These are phyloP conservation scores for Exophiala phaeomuriformis DNA, from an alignment of 2,329 filamentous ascomycete species.

Conservation along the genomic window DNA sequence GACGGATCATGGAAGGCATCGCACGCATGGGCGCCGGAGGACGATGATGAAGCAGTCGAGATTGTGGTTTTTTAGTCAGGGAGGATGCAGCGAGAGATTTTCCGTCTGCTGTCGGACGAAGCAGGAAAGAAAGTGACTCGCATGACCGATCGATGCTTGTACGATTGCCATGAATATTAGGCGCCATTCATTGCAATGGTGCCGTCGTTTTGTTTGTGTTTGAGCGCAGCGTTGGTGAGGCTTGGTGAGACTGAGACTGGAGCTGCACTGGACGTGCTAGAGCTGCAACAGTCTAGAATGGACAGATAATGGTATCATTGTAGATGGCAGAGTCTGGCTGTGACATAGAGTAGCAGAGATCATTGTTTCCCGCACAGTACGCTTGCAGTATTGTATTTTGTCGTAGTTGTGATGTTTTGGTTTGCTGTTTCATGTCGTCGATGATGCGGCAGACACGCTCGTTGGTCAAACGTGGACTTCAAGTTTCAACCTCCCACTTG, in stretches of 20 bases:
- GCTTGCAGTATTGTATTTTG: not conserved
- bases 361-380: no score
- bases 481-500: not conserved
- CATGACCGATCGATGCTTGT: conserved; percentile 9
- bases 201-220: not conserved
- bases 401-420: not conserved
- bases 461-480: not conserved
- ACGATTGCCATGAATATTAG: conserved; percentile 9
- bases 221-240: no score
- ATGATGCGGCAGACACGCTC: conserved; percentile 5
- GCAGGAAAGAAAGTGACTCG: conserved; percentile 11
- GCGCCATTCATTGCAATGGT: conserved; percentile 3
- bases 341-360: no score
- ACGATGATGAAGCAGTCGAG: conserved; percentile 6
- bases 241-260: no score
- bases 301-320: no score
- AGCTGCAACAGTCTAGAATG: no score
- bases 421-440: not conserved
- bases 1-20: conserved; percentile 30
- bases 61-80: not conserved
- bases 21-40: conserved; percentile 30
- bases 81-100: not conserved
- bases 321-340: no score
- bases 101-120: not conserved
- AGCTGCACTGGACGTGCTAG: no score